Evolutionary conservation across 768 basidiomycete species (phyloP), one percentile per base, ranked within the genome.

Genomic region (Collybiopsis confluens): DNA sequence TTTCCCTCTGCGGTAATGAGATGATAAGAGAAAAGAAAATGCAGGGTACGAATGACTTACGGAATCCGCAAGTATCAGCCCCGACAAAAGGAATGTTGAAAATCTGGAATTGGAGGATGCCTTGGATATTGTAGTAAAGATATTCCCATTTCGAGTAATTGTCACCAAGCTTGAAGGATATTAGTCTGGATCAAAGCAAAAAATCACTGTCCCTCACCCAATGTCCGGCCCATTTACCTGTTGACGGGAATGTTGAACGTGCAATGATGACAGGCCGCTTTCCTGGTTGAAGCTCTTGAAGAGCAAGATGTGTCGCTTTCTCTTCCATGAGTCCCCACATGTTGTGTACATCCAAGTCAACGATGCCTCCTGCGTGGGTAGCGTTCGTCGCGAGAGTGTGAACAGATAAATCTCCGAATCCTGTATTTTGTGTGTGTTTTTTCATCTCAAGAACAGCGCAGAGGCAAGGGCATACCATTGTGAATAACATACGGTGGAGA

Each of bases 71-170:
- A 6, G 85, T 82, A 61, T 92, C 90, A 2, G 88, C 86, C 20
- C 90, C 90, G 16, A 91, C 88, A 71, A 91, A 86, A 0, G 90
- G 90, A 55, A 90, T 85, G 59, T 87, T 85, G 77, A 86, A 91
- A 13, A 91, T 69, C 66, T 90, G 87, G 78, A 92, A 91, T 65
- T 91, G 88, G 18, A 92, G 74, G 20, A 88, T 71, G 16, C 88
- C 88, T 70, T 90, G 81, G 49, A 91, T 85, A 56, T 75, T 86
- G 62, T 79, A 72, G 56, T 78, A 73, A 74, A 91, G 76, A 67
- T 86, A 89, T 46, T 79, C 68, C 88, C 90, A 92, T 13, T 41
- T 56, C 6, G 55, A 41, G n/a, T 18, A 56, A 37, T 90, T 90
- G 66, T 92, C 90, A 1, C 90, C 88, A 21, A 90, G 76, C 83